Percentiles rank a stretch among this genome's conserved stretches.
Evolutionary conservation across 2,329 filamentous ascomycete genomes (phyloP).

Genomic region (Macroventuria anomochaeta): DNA sequence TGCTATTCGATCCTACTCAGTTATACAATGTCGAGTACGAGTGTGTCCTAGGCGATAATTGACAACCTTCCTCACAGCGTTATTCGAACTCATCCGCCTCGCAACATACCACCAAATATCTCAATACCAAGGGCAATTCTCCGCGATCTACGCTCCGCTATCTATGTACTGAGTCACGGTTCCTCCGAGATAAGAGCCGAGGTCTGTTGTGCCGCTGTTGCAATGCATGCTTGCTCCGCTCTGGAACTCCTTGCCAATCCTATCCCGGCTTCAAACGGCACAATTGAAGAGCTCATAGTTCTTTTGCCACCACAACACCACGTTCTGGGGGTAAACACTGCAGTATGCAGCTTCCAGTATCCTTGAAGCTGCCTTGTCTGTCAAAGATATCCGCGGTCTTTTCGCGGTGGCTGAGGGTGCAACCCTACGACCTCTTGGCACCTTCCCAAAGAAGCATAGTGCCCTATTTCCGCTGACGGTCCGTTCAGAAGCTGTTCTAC

Average conservation of each 20-base stretch:
- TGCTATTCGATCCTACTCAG: too few relatives aligned
- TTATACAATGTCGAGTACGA: too few relatives aligned
- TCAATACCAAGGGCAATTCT: slow-evolving; percentile 1
- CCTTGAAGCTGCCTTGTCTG: slow-evolving; percentile 9
- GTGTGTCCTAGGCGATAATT: not conserved
- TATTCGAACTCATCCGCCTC: not conserved
- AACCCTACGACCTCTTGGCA: slow-evolving; percentile 25
- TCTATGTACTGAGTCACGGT: slow-evolving; percentile 5
- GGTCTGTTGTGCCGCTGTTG: not conserved
- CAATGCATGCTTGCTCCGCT: not conserved
- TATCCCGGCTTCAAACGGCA: not conserved
- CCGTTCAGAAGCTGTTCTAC: slow-evolving; percentile 5
- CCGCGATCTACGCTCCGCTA: slow-evolving; percentile 15
- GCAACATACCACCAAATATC: not conserved
- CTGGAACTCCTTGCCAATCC: not conserved
- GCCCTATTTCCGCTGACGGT: slow-evolving; percentile 1
- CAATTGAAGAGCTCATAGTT: not conserved
- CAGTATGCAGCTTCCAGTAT: not conserved
- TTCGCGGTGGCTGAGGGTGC: slow-evolving; percentile 9
- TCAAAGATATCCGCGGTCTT: slow-evolving; percentile 8
- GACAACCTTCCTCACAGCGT: not conserved
- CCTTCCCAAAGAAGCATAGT: slow-evolving; percentile 24
- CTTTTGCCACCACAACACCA: slow-evolving; percentile 1
- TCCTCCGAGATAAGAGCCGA: slow-evolving; percentile 13
- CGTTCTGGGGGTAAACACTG: not conserved